Evolutionary conservation across 768 basidiomycete genomes (phyloP).

Genomic region (Mycena latifolia): DNA sequence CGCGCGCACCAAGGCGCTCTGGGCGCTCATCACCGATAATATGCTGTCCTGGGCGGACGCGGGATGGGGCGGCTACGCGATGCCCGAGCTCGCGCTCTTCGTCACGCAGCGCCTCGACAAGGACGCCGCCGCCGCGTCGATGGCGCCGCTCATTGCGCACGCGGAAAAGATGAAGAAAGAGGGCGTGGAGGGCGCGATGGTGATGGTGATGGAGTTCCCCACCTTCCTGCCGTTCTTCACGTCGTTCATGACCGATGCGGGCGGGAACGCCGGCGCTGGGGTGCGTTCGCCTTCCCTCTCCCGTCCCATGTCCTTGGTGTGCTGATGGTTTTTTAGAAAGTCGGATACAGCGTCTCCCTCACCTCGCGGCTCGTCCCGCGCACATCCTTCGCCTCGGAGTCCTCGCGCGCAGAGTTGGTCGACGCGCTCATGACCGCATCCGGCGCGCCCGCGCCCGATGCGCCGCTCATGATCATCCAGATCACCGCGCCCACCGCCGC

Average conservation of each 20-base stretch:
- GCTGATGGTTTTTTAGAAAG: constrained; percentile 42
- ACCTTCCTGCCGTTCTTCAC: constrained; percentile 46
- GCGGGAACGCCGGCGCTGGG: constrained; percentile 45
- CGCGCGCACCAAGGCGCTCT: constrained; percentile 47
- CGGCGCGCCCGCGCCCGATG: constrained; percentile 37
- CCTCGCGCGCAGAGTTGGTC: constrained; percentile 46
- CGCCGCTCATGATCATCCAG: constrained; percentile 57
- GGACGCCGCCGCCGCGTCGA: constrained; percentile 53
- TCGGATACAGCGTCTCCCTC: constrained; percentile 54
- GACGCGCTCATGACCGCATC: constrained; percentile 51
- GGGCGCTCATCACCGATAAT: constrained; percentile 52
- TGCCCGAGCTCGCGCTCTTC: constrained; percentile 52
- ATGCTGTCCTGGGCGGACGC: constrained; percentile 56
- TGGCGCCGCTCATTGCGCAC: constrained; percentile 55
- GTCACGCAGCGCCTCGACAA: constrained; percentile 57
- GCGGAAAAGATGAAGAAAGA: constrained; percentile 44
- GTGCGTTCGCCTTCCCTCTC: constrained; percentile 43
- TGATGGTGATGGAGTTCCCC: constrained; percentile 54
- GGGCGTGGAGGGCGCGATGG: constrained; percentile 40
- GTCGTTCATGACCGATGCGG: constrained; percentile 47
- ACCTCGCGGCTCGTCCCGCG: constrained; percentile 60
- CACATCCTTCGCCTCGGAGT: constrained; percentile 49
- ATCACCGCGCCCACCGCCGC: constrained; percentile 49
- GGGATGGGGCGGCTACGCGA: constrained; percentile 63
- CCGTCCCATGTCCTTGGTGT: constrained; percentile 7